Percentiles rank a stretch among this genome's conserved stretches.
These are phyloP conservation scores for Sarocladiaceae sp. DNA, from an alignment of 2,329 filamentous ascomycete genomes.

Conservation along the genomic window DNA sequence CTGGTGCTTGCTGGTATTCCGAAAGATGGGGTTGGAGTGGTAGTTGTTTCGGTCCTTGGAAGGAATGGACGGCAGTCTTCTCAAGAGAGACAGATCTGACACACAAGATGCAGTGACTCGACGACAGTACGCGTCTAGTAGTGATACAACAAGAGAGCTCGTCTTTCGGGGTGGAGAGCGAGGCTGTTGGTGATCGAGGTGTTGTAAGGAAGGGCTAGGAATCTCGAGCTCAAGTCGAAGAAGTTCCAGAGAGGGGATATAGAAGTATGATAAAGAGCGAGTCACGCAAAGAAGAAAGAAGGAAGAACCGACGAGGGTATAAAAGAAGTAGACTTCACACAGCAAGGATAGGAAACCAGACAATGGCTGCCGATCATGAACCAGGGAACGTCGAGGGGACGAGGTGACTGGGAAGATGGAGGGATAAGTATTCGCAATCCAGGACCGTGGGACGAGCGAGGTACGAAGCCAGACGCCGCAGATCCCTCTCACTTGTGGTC, in stretches of 20 bases:
- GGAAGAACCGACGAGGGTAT: conserved; percentile 42
- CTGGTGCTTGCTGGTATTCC: conserved; percentile 6
- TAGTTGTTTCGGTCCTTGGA: conserved; percentile 19
- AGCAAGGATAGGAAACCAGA: conserved; percentile 28
- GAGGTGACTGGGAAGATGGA: conserved; percentile 37
- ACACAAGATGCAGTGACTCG: conserved; percentile 3
- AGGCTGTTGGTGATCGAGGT: conserved; percentile 11
- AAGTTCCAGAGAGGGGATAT: conserved; percentile 26
- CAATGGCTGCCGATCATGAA: conserved; percentile 44
- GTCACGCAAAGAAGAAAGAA: conserved; percentile 34
- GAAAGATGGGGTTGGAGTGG: conserved; percentile 17
- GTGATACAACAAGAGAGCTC: conserved; percentile 8
- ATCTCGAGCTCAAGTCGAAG: conserved; percentile 24
- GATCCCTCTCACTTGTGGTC: conserved; percentile 2
- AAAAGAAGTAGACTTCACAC: conserved; percentile 35
- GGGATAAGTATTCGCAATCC: conserved; percentile 37
- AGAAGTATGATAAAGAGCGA: conserved; percentile 27
- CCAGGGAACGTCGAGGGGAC: conserved; percentile 26
- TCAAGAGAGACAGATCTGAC: conserved; percentile 11
- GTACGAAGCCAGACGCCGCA: conserved; percentile 3
- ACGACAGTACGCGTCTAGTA: conserved; percentile 5
- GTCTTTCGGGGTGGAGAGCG: conserved; percentile 3
- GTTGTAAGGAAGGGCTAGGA: conserved; percentile 37
- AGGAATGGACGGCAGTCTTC: conserved; percentile 40
- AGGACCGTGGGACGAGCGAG: conserved; percentile 6